phyloP scores from a whole-genome alignment of 257 asterid genomes.

The Primulina tabacum region DNA sequence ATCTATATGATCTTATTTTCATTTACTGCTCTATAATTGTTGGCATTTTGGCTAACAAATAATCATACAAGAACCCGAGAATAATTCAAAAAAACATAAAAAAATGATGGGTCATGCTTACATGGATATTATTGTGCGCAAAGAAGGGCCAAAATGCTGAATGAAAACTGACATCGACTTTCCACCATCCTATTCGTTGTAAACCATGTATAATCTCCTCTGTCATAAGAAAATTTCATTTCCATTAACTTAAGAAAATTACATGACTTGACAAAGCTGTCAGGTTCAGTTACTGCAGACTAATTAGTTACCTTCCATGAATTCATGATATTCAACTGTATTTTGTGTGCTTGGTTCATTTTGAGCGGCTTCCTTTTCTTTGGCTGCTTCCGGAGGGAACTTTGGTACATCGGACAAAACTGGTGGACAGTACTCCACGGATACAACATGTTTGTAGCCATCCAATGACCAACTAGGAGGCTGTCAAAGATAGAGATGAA shows the following conservation, averaged over 20 bases:
- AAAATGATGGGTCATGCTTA: constrained; percentile 24
- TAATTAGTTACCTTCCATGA: constrained; percentile 64
- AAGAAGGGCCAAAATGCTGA: constrained; percentile 79
- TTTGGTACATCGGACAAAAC: constrained; percentile 55
- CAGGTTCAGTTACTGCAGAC: neutral
- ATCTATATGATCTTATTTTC: too few species aligned
- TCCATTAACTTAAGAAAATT: constrained; percentile 9
- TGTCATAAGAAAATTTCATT: constrained; percentile 32
- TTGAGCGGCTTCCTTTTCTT: constrained; percentile 87
- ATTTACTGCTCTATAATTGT: too few species aligned
- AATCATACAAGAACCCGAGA: constrained; percentile 4
- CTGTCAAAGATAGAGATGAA: constrained; percentile 14
- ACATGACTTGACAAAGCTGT: neutral
- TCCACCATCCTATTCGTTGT: constrained; percentile 78
- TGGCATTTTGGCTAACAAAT: too few species aligned
- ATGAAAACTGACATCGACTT: constrained; percentile 87
- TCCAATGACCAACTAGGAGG: constrained; percentile 73
- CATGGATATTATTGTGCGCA: constrained; percentile 87
- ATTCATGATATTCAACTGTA: constrained; percentile 70
- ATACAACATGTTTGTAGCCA: constrained; percentile 84
- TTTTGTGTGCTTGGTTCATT: constrained; percentile 49
- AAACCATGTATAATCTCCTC: constrained; percentile 84
- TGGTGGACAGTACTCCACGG: constrained; percentile 67
- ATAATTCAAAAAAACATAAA: neutral
- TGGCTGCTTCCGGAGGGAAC: constrained; percentile 78